Evolutionary conservation across 2,329 filamentous ascomycete genomes (phyloP).

Genomic region (Xylariaceae sp.): DNA sequence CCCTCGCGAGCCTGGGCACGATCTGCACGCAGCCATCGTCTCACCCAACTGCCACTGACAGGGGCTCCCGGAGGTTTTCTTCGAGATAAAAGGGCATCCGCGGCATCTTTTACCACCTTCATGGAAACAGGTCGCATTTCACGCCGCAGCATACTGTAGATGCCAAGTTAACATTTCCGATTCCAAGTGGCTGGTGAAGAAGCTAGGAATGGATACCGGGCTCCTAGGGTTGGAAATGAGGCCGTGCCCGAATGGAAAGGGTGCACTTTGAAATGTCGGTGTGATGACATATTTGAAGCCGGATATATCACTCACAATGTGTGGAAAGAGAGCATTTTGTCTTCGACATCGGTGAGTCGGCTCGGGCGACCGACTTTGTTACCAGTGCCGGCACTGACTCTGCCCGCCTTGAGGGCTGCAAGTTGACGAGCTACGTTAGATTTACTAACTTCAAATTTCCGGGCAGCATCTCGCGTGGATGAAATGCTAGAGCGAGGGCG

Average conservation of each 20-base stretch:
- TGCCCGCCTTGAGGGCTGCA: conserved; percentile 9
- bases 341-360: conserved; percentile 11
- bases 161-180: neutral
- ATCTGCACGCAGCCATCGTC: conserved; percentile 7
- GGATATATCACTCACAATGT: conserved; percentile 8
- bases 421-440: conserved; percentile 15
- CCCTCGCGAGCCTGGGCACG: conserved; percentile 9
- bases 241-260: too few species aligned
- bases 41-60: conserved; percentile 12
- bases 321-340: conserved; percentile 16
- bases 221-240: neutral
- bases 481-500: conserved; percentile 10
- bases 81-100: conserved; percentile 12
- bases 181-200: too few species aligned
- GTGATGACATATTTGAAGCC: too few species aligned
- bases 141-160: conserved; percentile 11
- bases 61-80: conserved; percentile 1
- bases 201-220: neutral
- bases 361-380: conserved; percentile 7
- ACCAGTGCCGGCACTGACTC: neutral
- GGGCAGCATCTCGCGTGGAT: conserved; percentile 9
- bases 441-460: conserved; percentile 10
- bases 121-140: conserved; percentile 1
- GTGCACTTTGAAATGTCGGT: neutral
- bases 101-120: conserved; percentile 11